These are phyloP conservation scores for Melaleuca alternifolia DNA, from an alignment of 345 rosid genomes.

Conservation along the genomic window DNA sequence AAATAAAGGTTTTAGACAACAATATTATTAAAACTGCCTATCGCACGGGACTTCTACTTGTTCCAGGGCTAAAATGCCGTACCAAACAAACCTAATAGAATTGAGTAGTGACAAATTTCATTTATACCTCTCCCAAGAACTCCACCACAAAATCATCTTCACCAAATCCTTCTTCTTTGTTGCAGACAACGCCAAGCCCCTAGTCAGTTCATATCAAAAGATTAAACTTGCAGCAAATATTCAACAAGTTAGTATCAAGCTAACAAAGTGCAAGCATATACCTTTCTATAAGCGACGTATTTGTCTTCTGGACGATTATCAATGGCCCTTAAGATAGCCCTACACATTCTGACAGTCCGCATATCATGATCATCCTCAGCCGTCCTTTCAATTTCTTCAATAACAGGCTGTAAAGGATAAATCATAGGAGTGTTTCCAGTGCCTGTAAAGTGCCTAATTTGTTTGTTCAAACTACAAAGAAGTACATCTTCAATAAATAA, in stretches of 20 bases:
- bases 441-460: conserved; percentile 83
- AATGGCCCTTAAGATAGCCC: conserved; percentile 73
- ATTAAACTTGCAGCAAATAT: neutral
- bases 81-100: neutral
- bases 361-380: conserved; percentile 65
- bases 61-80: neutral
- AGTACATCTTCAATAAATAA: conserved; percentile 78
- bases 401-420: conserved; percentile 62
- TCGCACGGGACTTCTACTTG: neutral
- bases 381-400: conserved; percentile 69
- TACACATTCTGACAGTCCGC: conserved; percentile 59
- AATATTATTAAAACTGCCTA: neutral
- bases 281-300: conserved; percentile 98
- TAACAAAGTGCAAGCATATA: conserved; percentile 5
- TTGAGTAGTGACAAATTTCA: neutral
- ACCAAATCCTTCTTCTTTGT: conserved; percentile 88
- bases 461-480: conserved; percentile 73
- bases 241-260: neutral
- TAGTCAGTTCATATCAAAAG: conserved; percentile 11
- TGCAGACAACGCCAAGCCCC: conserved; percentile 99
- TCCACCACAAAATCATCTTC: conserved; percentile 98
- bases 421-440: conserved; percentile 90
- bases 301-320: conserved; percentile 83
- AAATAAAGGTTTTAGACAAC: neutral
- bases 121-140: conserved; percentile 94